Evolutionary conservation across 106 monocot genomes (phyloP), one percentile per base, ranked within the genome.

Genomic region (Dactylorhiza incarnata): DNA sequence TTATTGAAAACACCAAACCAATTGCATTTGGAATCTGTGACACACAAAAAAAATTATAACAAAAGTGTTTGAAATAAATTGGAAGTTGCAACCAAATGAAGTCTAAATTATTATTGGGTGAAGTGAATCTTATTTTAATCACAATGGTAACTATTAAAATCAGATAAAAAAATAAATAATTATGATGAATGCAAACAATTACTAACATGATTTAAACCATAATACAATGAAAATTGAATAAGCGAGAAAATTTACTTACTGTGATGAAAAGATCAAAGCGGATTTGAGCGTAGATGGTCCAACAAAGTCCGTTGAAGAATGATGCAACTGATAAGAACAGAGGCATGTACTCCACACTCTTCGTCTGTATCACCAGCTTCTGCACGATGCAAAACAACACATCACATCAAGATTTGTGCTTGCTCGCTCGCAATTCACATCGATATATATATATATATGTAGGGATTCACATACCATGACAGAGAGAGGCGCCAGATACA

Each of bases 341-440:
- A 4, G 90, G 93, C 93, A 94, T 90, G 88, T 84, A 86, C 73
- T 94, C 81, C 75, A 94, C 90, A 53, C 88, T 94, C 80, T 84
- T 88, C 14, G 86, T 86, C 45, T 78, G 73, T 45, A 94, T 84
- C 77, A 90, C 93, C 78, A 79, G 24, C 84, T 72, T 94, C 89
- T 92, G 83, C 72, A 80, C 12, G 0, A 53, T 13, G 53, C 10
- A 53, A 3, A 11, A 17, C 53, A 53, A 15, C 16, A 53, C 10
- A 15, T 12, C 4, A 16, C 53, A 53, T 53, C 15, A 53, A 53
- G 3, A 15, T 16, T 53, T 14, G 7, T 22, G 16, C 56, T 61
- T 5, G 3, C 15, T 61, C 22, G 9, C 7, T 4, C 0, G 16
- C 0, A 20, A 23, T 20, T 7, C 6, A 23, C 22, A 20, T 2